These are phyloP conservation scores for Selenicereus undatus DNA, from an alignment of 148 eudicot species.

Conservation along the genomic window DNA sequence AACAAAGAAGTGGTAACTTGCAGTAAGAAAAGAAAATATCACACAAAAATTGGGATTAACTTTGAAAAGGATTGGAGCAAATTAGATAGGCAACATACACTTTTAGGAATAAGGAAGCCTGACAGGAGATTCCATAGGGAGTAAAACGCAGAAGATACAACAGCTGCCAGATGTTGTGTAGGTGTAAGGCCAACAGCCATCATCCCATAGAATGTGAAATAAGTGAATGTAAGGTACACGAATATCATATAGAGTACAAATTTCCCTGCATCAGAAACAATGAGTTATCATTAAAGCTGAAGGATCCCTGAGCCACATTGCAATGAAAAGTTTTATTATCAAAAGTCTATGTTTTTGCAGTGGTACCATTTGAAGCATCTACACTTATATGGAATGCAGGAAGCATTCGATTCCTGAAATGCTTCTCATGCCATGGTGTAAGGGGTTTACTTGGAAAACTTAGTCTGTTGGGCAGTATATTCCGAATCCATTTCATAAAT, in stretches of 20 bases:
- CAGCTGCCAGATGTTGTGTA: slow-evolving; percentile 61
- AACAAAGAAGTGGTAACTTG: background rate
- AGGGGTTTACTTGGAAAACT: too few relatives aligned
- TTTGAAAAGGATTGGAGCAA: background rate
- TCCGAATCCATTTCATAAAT: background rate
- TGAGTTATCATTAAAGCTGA: background rate
- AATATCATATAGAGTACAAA: slow-evolving; percentile 56
- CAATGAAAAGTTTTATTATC: background rate
- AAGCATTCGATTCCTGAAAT: background rate
- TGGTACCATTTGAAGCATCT: too few relatives aligned
- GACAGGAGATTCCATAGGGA: slow-evolving; percentile 88
- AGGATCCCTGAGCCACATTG: background rate
- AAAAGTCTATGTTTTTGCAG: background rate
- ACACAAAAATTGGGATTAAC: background rate
- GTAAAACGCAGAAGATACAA: slow-evolving; percentile 77
- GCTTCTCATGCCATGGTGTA: background rate
- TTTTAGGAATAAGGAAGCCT: slow-evolving; percentile 77
- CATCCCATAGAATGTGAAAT: slow-evolving; percentile 94
- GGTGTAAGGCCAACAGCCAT: slow-evolving; percentile 87
- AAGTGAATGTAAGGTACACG: slow-evolving; percentile 84
- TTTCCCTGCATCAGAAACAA: slow-evolving; percentile 51
- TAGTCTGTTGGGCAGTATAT: background rate
- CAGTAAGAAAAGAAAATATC: background rate
- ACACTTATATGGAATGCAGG: too few relatives aligned
- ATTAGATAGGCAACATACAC: slow-evolving; percentile 40